Evolutionary conservation across 805 yeast species (phyloP).

Genomic region (Zygosaccharomyces gambellarensis): DNA sequence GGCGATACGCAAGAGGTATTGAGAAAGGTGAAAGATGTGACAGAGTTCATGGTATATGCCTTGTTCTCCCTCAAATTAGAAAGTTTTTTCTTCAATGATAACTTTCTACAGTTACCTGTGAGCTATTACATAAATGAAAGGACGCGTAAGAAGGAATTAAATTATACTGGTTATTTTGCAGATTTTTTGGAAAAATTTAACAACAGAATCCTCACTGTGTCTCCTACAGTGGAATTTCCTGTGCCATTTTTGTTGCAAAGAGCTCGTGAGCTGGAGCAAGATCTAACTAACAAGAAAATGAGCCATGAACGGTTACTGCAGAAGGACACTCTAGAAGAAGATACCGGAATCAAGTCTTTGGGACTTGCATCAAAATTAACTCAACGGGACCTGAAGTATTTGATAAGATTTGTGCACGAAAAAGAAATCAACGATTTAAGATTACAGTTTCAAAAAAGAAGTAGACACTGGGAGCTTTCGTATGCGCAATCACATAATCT

Average conservation of each 20-base stretch:
- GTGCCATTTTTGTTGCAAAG: slow-evolving; percentile 58
- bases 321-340: slow-evolving; percentile 7
- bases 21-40: slow-evolving; percentile 65
- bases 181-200: slow-evolving; percentile 40
- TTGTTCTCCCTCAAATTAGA: slow-evolving; percentile 78
- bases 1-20: slow-evolving; percentile 65
- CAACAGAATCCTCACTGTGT: slow-evolving; percentile 63
- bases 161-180: slow-evolving; percentile 32
- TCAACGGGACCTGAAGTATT: slow-evolving; percentile 31
- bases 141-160: slow-evolving; percentile 16
- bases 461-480: slow-evolving; percentile 66
- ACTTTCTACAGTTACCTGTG: slow-evolving; percentile 50
- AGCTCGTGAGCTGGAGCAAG: slow-evolving; percentile 49
- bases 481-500: slow-evolving; percentile 49
- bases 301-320: slow-evolving; percentile 27
- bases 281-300: slow-evolving; percentile 27
- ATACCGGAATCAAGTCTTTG: slow-evolving; percentile 15
- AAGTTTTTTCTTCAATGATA: slow-evolving; percentile 65
- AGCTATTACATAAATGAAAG: slow-evolving; percentile 31
- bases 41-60: slow-evolving; percentile 75
- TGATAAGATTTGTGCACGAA: slow-evolving; percentile 32
- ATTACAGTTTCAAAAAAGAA: slow-evolving; percentile 31
- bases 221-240: slow-evolving; percentile 77
- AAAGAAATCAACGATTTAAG: slow-evolving; percentile 32
- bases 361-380: slow-evolving; percentile 31